A percentile compares a stretch with the other conserved stretches of the same genome.
phyloP scores from a whole-genome alignment of 2,329 filamentous ascomycete genomes.

The Aspergillus nomiae region DNA sequence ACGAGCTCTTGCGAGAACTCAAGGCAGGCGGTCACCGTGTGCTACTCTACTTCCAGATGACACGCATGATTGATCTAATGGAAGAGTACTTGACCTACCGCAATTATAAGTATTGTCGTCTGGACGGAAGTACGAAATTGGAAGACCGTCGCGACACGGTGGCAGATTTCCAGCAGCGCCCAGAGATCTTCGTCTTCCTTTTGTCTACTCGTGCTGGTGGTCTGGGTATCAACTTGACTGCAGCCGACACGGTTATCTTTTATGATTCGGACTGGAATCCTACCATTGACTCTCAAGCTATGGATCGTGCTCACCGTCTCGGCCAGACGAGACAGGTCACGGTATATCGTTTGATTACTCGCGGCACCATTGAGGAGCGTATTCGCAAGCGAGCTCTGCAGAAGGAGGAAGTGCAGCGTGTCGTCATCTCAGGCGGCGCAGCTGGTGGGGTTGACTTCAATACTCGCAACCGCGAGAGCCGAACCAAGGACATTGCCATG shows the following conservation, averaged over 20 bases:
- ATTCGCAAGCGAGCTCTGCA: conserved; percentile 96
- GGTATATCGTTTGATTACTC: conserved; percentile 95
- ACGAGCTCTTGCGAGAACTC: conserved; percentile 81
- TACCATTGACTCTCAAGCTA: conserved; percentile 96
- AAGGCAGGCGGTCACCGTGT: conserved; percentile 94
- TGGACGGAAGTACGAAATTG: conserved; percentile 95
- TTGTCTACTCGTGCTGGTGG: conserved; percentile 95
- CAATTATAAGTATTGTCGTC: conserved; percentile 97
- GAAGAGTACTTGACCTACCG: conserved; percentile 98
- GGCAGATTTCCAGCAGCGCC: conserved; percentile 89
- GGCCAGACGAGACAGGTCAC: conserved; percentile 95
- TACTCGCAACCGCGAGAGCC: conserved; percentile 84
- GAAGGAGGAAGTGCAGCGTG: conserved; percentile 97
- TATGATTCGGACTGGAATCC: conserved; percentile 99
- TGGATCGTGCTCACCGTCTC: conserved; percentile 97
- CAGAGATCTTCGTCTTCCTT: conserved; percentile 96
- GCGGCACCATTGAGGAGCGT: conserved; percentile 94
- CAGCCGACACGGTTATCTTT: conserved; percentile 97
- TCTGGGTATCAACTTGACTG: conserved; percentile 95
- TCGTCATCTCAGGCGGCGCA: conserved; percentile 87
- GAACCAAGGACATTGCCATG: conserved; percentile 97
- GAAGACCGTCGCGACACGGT: conserved; percentile 97
- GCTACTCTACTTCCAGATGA: conserved; percentile 99
- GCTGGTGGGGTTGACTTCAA: conserved; percentile 93
- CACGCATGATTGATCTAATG: conserved; percentile 98